These are phyloP conservation scores for Tolypocladium tundrense DNA, from an alignment of 2,329 filamentous ascomycete genomes.

Conservation along the genomic window DNA sequence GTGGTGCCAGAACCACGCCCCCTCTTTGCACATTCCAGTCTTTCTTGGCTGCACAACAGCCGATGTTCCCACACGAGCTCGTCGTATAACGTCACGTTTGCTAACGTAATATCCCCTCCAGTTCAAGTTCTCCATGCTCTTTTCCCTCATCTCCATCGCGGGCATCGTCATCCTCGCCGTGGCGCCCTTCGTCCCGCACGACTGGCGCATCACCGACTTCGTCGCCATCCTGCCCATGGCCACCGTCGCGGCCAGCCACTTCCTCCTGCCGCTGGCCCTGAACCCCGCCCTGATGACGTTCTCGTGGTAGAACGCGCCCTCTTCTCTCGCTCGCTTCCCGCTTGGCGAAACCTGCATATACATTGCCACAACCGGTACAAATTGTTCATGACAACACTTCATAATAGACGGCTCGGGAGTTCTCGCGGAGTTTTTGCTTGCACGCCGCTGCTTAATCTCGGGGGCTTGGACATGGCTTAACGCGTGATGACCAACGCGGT, in stretches of 20 bases:
- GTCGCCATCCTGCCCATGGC: constrained; percentile 70
- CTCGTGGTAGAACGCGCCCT: constrained; percentile 46
- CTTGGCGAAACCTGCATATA: not conserved
- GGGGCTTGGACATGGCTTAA: not conserved
- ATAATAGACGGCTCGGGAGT: constrained; percentile 4
- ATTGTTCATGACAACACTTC: not conserved
- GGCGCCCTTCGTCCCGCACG: constrained; percentile 52
- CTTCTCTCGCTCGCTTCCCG: not conserved
- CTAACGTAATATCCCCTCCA: constrained; percentile 17
- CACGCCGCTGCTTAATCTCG: not conserved
- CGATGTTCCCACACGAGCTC: not conserved
- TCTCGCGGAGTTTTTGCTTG: not conserved
- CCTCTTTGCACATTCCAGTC: not conserved
- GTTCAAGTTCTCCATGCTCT: constrained; percentile 65
- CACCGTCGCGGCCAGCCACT: constrained; percentile 57
- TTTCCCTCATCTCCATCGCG: constrained; percentile 46
- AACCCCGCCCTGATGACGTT: constrained; percentile 77
- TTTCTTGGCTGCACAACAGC: not conserved
- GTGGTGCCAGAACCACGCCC: not conserved
- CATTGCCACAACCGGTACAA: not conserved
- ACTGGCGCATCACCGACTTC: constrained; percentile 59
- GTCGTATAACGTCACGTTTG: not conserved
- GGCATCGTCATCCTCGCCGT: constrained; percentile 56
- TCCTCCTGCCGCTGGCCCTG: constrained; percentile 60
- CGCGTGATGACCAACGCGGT: not conserved